Evolutionary conservation across 2,329 filamentous ascomycete species (phyloP).

Genomic region (Xylariaceae sp.): DNA sequence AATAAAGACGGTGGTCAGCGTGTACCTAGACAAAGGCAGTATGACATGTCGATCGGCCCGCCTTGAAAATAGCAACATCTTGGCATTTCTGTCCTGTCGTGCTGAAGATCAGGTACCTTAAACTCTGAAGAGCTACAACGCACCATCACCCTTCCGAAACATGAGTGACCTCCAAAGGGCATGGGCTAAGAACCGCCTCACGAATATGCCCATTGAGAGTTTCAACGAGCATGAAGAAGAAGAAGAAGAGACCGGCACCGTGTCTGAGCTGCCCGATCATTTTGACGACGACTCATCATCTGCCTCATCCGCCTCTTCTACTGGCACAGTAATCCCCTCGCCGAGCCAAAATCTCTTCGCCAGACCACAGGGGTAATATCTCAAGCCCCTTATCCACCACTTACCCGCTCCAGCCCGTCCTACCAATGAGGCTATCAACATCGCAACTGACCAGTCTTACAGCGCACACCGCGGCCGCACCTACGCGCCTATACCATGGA

Average conservation of each 20-base stretch:
- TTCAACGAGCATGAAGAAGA: slow-evolving; percentile 52
- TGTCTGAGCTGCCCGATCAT: slow-evolving; percentile 40
- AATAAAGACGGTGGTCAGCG: too few relatives aligned
- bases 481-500: slow-evolving; percentile 73
- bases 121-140: too few relatives aligned
- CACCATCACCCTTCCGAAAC: too few relatives aligned
- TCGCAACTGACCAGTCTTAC: too few relatives aligned
- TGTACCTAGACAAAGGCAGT: too few relatives aligned
- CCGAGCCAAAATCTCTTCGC: slow-evolving; percentile 70
- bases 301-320: slow-evolving; percentile 84
- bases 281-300: slow-evolving; percentile 67
- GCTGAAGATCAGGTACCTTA: too few relatives aligned
- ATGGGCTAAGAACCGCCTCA: slow-evolving; percentile 73
- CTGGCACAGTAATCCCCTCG: slow-evolving; percentile 84
- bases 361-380: slow-evolving; percentile 57
- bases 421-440: too few relatives aligned
- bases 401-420: too few relatives aligned
- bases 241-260: slow-evolving; percentile 33
- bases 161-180: slow-evolving; percentile 82
- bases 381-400: slow-evolving; percentile 4
- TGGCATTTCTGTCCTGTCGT: too few relatives aligned
- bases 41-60: background rate
- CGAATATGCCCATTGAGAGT: slow-evolving; percentile 46
- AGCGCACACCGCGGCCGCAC: slow-evolving; percentile 40
- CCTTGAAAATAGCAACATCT: too few relatives aligned